These are phyloP conservation scores for Rhodotorula kratochvilovae DNA, from an alignment of 768 basidiomycete species.

Conservation along the genomic window DNA sequence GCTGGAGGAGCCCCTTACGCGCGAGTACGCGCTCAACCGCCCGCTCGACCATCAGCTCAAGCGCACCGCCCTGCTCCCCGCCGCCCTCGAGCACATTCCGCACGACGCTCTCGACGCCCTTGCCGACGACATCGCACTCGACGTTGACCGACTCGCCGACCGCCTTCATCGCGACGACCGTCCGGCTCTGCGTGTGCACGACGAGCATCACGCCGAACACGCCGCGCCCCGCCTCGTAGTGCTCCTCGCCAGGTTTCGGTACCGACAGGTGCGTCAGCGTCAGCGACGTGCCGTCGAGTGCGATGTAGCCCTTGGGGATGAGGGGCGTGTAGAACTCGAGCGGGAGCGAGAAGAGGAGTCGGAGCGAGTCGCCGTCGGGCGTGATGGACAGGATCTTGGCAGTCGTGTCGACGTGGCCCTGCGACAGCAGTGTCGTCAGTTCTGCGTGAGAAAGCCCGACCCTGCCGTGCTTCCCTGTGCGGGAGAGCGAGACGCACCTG, in stretches of 20 bases:
- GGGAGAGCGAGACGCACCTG: constrained; percentile 58
- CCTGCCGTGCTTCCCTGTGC: background rate
- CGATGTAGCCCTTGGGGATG: constrained; percentile 88
- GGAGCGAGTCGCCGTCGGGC: constrained; percentile 81
- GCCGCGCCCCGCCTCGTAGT: constrained; percentile 46
- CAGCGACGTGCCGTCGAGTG: constrained; percentile 88
- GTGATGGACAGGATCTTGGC: constrained; percentile 64
- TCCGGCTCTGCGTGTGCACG: constrained; percentile 82
- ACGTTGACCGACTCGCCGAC: constrained; percentile 83
- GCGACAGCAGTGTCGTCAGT: background rate
- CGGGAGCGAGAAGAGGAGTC: constrained; percentile 69
- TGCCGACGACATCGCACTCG: constrained; percentile 91
- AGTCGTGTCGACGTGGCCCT: constrained; percentile 93
- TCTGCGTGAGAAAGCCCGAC: no score
- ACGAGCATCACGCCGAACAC: constrained; percentile 89
- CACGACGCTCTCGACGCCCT: constrained; percentile 83
- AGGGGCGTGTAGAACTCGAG: constrained; percentile 53
- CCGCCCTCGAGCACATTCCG: constrained; percentile 41
- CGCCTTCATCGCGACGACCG: constrained; percentile 69
- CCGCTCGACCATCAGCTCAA: constrained; percentile 42
- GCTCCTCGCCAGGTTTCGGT: constrained; percentile 52
- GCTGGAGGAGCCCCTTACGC: constrained; percentile 23
- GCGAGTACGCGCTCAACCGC: constrained; percentile 38
- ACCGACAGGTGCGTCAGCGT: constrained; percentile 71
- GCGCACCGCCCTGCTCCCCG: constrained; percentile 41